Percentiles rank a stretch among this genome's conserved stretches.
These are phyloP conservation scores for Debaryomyces tyrocola DNA, from an alignment of 805 yeast species.

Conservation along the genomic window DNA sequence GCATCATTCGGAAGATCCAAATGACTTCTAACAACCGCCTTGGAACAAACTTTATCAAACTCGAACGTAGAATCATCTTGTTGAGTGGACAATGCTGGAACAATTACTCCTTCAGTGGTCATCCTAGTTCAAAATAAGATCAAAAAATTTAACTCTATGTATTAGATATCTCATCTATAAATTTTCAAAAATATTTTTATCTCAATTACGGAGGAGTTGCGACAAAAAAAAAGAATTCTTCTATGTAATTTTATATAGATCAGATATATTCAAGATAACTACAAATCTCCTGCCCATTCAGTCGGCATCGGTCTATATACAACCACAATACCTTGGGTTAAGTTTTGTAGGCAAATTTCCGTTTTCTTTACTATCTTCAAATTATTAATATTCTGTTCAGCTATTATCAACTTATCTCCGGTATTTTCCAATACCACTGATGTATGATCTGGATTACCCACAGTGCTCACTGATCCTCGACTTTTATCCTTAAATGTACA, in stretches of 20 bases:
- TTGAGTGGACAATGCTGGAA: constrained; percentile 74
- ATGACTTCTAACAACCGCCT: constrained; percentile 21
- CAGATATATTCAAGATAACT: not conserved
- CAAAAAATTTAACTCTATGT: too few relatives aligned
- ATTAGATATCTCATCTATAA: too few relatives aligned
- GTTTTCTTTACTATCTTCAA: constrained; percentile 40
- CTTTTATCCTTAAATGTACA: constrained; percentile 40
- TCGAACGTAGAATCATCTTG: constrained; percentile 61
- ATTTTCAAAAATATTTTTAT: too few relatives aligned
- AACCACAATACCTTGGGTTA: constrained; percentile 42
- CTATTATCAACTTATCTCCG: constrained; percentile 31
- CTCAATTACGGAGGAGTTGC: too few relatives aligned
- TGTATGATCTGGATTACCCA: constrained; percentile 59
- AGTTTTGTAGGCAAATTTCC: constrained; percentile 33
- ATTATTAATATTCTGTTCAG: constrained; percentile 53
- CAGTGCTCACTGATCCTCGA: constrained; percentile 33
- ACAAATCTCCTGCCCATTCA: constrained; percentile 38
- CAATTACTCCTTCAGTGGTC: constrained; percentile 26
- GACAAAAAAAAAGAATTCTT: too few relatives aligned
- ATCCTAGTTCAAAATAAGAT: constrained; percentile 1
- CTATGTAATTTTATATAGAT: not conserved
- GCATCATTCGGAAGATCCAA: constrained; percentile 14
- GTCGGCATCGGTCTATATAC: constrained; percentile 50
- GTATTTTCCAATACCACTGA: constrained; percentile 30
- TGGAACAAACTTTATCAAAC: constrained; percentile 43